Percentiles rank a stretch among this genome's conserved stretches.
phyloP scores from a whole-genome alignment of 768 basidiomycete genomes.

The Austroboletus eburneus region DNA sequence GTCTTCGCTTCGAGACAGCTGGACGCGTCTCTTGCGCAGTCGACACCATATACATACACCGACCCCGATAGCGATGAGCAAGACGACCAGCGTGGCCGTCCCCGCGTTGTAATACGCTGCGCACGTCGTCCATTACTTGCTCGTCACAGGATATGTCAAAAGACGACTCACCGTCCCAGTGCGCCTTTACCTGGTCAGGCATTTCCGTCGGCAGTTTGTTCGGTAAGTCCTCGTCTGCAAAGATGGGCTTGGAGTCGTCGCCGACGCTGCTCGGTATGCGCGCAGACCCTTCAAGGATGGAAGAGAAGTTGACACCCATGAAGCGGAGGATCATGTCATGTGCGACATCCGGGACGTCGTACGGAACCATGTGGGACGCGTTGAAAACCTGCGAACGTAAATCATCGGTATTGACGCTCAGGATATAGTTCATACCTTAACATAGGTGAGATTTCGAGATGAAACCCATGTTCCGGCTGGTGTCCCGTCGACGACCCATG shows the following conservation, averaged over 20 bases:
- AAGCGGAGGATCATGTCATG: slow-evolving; percentile 99
- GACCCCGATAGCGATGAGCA: slow-evolving; percentile 64
- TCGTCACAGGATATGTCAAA: no score
- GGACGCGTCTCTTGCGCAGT: slow-evolving; percentile 25
- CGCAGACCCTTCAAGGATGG: slow-evolving; percentile 76
- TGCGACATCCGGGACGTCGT: slow-evolving; percentile 79
- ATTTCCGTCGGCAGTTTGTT: slow-evolving; percentile 46
- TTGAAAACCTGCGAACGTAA: slow-evolving; percentile 63
- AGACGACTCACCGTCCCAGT: slow-evolving; percentile 74
- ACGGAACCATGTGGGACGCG: slow-evolving; percentile 94
- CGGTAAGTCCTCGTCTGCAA: slow-evolving; percentile 42
- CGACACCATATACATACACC: slow-evolving; percentile 82
- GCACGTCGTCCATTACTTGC: neutral
- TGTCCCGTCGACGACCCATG: slow-evolving; percentile 70
- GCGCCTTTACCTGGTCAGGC: slow-evolving; percentile 75
- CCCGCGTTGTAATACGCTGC: slow-evolving; percentile 94
- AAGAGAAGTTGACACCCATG: slow-evolving; percentile 86
- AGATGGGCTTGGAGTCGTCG: slow-evolving; percentile 59
- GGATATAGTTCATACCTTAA: slow-evolving; percentile 54
- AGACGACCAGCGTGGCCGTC: slow-evolving; percentile 77
- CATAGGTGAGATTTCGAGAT: slow-evolving; percentile 88
- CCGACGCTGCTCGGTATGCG: slow-evolving; percentile 80
- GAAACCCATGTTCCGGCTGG: slow-evolving; percentile 90
- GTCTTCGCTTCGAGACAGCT: slow-evolving; percentile 7
- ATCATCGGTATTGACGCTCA: no score